These are phyloP conservation scores for Cenchrus fungigraminus DNA, from an alignment of 176 grass and related monocot genomes.

Conservation along the genomic window DNA sequence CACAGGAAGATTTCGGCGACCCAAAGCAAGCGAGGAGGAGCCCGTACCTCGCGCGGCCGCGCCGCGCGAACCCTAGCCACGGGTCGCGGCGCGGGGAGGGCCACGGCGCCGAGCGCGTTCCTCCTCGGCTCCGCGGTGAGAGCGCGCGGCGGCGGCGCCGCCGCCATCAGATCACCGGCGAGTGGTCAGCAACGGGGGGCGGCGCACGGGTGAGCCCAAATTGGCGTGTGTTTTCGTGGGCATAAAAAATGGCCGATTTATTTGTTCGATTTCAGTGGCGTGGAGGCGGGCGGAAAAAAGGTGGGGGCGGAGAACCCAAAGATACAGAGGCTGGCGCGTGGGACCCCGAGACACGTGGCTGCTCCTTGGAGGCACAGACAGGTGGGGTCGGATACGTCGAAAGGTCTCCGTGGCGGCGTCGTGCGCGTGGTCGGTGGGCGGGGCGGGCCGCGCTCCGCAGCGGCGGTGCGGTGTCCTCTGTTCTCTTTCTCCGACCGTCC, in stretches of 20 bases:
- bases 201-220: conserved; percentile 13
- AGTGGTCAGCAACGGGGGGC: conserved; percentile 20
- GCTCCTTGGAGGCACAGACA: not conserved
- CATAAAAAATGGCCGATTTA: not conserved
- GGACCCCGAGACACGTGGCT: not conserved
- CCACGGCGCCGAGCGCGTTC: not conserved
- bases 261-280: conserved; percentile 7
- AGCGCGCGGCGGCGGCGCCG: conserved; percentile 28
- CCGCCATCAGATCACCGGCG: conserved; percentile 68
- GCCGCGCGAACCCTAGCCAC: conserved; percentile 30
- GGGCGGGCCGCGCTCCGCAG: too few species aligned
- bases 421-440: too few species aligned
- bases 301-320: conserved; percentile 47
- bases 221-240: conserved; percentile 28
- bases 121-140: conserved; percentile 28
- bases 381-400: not conserved
- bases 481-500: too few species aligned
- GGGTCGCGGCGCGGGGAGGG: conserved; percentile 1
- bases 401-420: not conserved
- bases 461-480: too few species aligned
- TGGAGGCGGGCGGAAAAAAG: conserved; percentile 22
- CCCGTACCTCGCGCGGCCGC: conserved; percentile 36
- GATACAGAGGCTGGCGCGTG: conserved; percentile 33
- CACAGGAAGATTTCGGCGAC: conserved; percentile 5
- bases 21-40: not conserved